phyloP scores from a whole-genome alignment of 2,329 filamentous ascomycete species.

The Thelonectria olida region DNA sequence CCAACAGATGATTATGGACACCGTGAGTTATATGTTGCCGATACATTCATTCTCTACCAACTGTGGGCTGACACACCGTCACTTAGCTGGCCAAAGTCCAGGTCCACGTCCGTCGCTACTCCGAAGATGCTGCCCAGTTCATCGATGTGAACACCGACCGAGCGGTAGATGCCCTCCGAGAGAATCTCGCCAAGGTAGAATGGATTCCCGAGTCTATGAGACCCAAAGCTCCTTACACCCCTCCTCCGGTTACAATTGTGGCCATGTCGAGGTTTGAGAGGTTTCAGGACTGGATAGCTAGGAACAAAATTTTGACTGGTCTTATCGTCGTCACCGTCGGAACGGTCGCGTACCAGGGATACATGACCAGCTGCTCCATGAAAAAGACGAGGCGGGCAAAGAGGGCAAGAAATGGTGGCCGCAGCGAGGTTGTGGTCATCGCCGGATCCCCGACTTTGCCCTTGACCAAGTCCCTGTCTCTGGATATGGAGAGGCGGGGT shows the following conservation, averaged over 20 bases:
- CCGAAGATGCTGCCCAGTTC: constrained; percentile 77
- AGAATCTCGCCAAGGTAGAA: constrained; percentile 70
- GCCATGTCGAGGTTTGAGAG: constrained; percentile 56
- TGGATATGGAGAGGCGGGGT: constrained; percentile 89
- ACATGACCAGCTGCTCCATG: constrained; percentile 62
- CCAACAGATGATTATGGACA: constrained; percentile 71
- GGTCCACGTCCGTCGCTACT: constrained; percentile 75
- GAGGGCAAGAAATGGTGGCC: constrained; percentile 82
- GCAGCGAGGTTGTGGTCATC: constrained; percentile 87
- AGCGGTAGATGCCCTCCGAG: constrained; percentile 75
- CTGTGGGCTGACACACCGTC: constrained; percentile 21
- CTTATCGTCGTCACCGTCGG: constrained; percentile 76
- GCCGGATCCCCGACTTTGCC: constrained; percentile 89
- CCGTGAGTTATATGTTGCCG: constrained; percentile 61
- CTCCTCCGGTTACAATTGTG: constrained; percentile 46
- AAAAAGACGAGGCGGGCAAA: constrained; percentile 78
- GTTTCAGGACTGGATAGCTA: constrained; percentile 75
- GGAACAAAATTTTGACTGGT: constrained; percentile 78
- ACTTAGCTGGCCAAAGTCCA: constrained; percentile 62
- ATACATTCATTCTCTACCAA: background rate
- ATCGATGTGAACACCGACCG: constrained; percentile 84
- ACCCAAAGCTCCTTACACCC: constrained; percentile 59
- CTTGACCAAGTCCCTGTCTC: constrained; percentile 81
- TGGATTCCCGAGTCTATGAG: constrained; percentile 79
- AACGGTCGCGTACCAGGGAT: constrained; percentile 65